A percentile compares a stretch with the other conserved stretches of the same genome.
Evolutionary conservation across 179 eudicot species (phyloP).

Genomic region (Beta corolliflora): DNA sequence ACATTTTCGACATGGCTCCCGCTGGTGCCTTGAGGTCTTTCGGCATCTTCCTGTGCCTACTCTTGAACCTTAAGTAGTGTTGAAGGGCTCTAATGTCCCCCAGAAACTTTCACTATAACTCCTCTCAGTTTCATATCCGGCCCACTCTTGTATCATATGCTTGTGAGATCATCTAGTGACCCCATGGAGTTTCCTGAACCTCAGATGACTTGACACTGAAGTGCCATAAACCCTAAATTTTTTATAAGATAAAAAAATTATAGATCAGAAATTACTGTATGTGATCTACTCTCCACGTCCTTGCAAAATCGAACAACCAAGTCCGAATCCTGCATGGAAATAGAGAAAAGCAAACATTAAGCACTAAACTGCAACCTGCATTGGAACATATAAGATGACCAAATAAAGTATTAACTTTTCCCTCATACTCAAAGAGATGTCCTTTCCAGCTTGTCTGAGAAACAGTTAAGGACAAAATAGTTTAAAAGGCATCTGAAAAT

Average conservation of each 20-base stretch:
- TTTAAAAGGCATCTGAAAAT: not conserved
- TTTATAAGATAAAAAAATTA: not conserved
- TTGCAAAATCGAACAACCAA: conserved; percentile 86
- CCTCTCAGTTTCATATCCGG: too few relatives aligned
- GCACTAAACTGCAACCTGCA: not conserved
- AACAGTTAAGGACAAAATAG: conserved; percentile 39
- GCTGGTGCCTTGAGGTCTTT: too few relatives aligned
- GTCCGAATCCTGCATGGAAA: conserved; percentile 63
- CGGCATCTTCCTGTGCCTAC: too few relatives aligned
- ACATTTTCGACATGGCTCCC: too few relatives aligned
- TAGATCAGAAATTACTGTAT: conserved; percentile 44
- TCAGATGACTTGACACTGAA: not conserved
- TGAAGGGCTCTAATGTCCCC: too few relatives aligned
- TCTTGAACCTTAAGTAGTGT: too few relatives aligned
- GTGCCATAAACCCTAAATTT: not conserved
- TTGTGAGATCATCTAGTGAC: too few relatives aligned
- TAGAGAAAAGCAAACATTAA: conserved; percentile 3
- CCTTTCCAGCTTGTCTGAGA: conserved; percentile 77
- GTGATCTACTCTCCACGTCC: conserved; percentile 89
- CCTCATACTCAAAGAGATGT: conserved; percentile 66
- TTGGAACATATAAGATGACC: not conserved
- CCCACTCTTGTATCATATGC: too few relatives aligned
- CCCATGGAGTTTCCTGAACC: too few relatives aligned
- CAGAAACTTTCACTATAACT: too few relatives aligned
- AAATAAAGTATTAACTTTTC: conserved; percentile 51